Conservation (phyloP, 768 basidiomycete species). For the Scleroderma citrinum region DNA sequence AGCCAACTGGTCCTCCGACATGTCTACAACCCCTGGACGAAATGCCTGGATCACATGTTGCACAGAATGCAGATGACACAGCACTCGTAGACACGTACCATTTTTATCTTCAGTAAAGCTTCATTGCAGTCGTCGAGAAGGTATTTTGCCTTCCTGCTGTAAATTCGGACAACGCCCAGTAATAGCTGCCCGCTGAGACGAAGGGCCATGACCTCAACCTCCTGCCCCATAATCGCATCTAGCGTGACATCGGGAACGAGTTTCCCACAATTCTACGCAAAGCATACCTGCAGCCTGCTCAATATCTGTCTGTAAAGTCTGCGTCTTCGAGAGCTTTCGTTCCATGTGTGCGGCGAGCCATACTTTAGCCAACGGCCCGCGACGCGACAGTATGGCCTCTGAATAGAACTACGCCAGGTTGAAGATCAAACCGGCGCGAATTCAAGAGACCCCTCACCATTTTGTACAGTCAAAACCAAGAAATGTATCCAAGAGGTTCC, state of each 20-base stretch:
- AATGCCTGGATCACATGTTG: conserved; percentile 58
- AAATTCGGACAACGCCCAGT: conserved; percentile 95
- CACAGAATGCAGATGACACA: not conserved
- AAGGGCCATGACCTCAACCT: conserved; percentile 89
- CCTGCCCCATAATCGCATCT: conserved; percentile 94
- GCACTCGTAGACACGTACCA: conserved; percentile 46
- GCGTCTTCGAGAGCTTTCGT: conserved; percentile 92
- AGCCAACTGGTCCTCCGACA: conserved; percentile 90
- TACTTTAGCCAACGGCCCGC: conserved; percentile 92
- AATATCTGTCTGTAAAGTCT: conserved; percentile 92
- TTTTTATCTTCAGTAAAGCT: conserved; percentile 89
- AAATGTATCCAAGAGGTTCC: conserved; percentile 19
- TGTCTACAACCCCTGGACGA: conserved; percentile 90
- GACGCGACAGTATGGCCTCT: conserved; percentile 88
- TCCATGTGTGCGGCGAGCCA: conserved; percentile 99
- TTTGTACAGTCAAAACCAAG: conserved; percentile 12
- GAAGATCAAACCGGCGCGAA: not conserved
- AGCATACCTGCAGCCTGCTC: conserved; percentile 79
- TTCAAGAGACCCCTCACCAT: conserved; percentile 15
- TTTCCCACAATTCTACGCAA: not conserved
- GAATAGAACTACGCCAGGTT: conserved; percentile 75
- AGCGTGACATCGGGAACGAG: not conserved
- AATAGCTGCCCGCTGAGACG: conserved; percentile 95
- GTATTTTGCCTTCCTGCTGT: conserved; percentile 97
- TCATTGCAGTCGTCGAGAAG: conserved; percentile 97